Conservation (phyloP, 192 early-diverging fungal species). For the Linnemannia schmuckeri region DNA sequence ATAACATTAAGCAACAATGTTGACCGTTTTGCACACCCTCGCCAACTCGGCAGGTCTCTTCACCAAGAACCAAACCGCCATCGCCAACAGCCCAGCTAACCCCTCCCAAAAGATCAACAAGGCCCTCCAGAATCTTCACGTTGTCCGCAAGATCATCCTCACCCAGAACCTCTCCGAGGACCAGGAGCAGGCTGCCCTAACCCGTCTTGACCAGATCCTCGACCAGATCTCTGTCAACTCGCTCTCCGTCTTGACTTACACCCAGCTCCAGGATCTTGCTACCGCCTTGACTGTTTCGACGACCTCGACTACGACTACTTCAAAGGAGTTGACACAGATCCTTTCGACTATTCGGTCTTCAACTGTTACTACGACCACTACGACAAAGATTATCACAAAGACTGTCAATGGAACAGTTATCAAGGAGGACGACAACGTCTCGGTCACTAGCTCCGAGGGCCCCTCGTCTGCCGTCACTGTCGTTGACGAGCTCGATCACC, state of each 20-base stretch:
- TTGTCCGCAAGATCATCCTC: constrained; percentile 49
- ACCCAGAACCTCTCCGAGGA: constrained; percentile 39
- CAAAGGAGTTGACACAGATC: constrained; percentile 33
- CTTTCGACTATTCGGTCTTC: constrained; percentile 26
- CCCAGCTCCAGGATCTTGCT: constrained; percentile 44
- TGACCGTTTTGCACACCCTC: constrained; percentile 51
- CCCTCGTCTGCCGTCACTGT: constrained; percentile 53
- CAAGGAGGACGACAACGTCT: constrained; percentile 33
- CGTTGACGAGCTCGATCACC: constrained; percentile 44
- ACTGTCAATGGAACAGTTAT: neutral
- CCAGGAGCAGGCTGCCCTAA: constrained; percentile 42
- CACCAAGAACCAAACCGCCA: constrained; percentile 10
- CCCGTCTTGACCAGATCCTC: constrained; percentile 45
- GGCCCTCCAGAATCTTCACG: constrained; percentile 42
- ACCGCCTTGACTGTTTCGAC: constrained; percentile 21
- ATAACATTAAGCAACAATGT: constrained; percentile 11
- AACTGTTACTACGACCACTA: constrained; percentile 28
- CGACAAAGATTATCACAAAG: constrained; percentile 10
- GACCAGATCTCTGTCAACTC: constrained; percentile 53
- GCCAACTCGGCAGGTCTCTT: constrained; percentile 52
- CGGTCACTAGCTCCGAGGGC: constrained; percentile 42
- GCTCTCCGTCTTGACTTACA: constrained; percentile 17
- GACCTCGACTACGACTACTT: neutral
- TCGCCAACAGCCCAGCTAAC: constrained; percentile 5
- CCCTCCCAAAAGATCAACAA: constrained; percentile 35